Base-by-base conservation (phyloP, 768 basidiomycete species). In the Boletus vermiculosoides region DNA sequence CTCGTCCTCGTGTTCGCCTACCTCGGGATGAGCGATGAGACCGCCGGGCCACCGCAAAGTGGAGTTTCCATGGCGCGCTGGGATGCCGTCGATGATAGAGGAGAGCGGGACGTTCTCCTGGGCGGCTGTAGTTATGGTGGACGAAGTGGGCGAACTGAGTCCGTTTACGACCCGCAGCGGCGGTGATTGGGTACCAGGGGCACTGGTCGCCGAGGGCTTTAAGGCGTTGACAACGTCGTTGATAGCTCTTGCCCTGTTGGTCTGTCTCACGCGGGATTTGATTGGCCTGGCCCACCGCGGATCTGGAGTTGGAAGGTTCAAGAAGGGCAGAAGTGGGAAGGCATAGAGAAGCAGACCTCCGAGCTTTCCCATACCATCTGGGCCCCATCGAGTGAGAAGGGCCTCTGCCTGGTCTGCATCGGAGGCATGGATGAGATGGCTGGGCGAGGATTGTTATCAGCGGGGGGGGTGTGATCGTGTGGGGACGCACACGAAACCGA, bases 371-470 rank as follows among this genome's bases (percentile, higher is more conserved):
- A 92, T 74, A 40, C 92, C 87, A 73, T 95, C 93, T 45, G 89
- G 88, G 37, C 89, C 88, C 92, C 94, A 94, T 54, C 92, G 83
- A 62, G 83, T 86, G 48, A 95, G 85, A 57, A 95, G 79, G 25
- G 89, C 92, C 71, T 91, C 90, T 34, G 90, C 83, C 69, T 95
- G 90, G 74, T 90, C 90, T 13, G 88, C 90, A 74, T 94, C 90
- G 55, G 90, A 93, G 31, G 94, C 92, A 75, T 95, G 93, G 11
- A 94, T 86, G 60, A 93, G 80, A 76, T 96, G 93, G 52, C 92
- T 94, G 68, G 50, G 63, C 46, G 55, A 59, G 57, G 59, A 53
- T 65, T 62, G 70, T 55, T 41, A 52, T 47, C 62, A 50, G 58
- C 53, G 58, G 54, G 58, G n/a, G 55, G 59, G 48, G 23, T 58